Percentiles rank a stretch among this genome's conserved stretches.
Evolutionary conservation across 352 stramenopile genomes (phyloP).

Genomic region (Pythium volutum): DNA sequence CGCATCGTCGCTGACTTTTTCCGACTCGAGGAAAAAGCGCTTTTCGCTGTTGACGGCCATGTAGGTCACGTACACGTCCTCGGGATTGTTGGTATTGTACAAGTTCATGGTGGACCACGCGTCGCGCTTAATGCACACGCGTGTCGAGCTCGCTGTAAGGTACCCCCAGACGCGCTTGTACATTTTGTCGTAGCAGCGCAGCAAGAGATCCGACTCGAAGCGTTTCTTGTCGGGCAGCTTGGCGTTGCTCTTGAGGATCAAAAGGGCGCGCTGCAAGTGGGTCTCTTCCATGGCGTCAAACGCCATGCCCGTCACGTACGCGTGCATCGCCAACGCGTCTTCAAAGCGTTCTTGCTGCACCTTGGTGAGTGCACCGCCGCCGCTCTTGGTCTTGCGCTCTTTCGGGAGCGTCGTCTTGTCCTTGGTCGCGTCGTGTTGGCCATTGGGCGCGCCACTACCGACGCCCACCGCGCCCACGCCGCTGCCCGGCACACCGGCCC

Average conservation of each 20-base stretch:
- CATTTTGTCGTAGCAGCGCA: conserved; percentile 81
- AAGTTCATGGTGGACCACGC: conserved; percentile 79
- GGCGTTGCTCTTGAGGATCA: conserved; percentile 51
- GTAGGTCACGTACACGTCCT: conserved; percentile 74
- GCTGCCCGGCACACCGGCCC: not conserved
- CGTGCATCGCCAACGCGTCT: conserved; percentile 78
- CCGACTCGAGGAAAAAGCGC: conserved; percentile 76
- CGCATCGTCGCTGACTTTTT: conserved; percentile 57
- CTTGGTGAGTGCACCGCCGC: conserved; percentile 46
- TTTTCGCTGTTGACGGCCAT: conserved; percentile 79
- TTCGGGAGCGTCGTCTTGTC: conserved; percentile 31
- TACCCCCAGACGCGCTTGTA: conserved; percentile 83
- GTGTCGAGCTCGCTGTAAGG: conserved; percentile 52
- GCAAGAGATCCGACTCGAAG: conserved; percentile 56
- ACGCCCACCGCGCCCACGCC: not conserved
- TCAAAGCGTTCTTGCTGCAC: conserved; percentile 69
- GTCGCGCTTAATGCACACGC: conserved; percentile 76
- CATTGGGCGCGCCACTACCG: not conserved
- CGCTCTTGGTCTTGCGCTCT: conserved; percentile 43
- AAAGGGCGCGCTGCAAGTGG: conserved; percentile 60
- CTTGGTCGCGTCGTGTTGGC: conserved; percentile 33
- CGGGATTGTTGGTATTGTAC: conserved; percentile 66
- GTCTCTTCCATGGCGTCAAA: conserved; percentile 75
- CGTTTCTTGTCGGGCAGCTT: conserved; percentile 74
- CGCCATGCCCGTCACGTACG: conserved; percentile 73